These are phyloP conservation scores for Neonectria coccinea DNA, from an alignment of 2,329 filamentous ascomycete genomes.

Conservation along the genomic window DNA sequence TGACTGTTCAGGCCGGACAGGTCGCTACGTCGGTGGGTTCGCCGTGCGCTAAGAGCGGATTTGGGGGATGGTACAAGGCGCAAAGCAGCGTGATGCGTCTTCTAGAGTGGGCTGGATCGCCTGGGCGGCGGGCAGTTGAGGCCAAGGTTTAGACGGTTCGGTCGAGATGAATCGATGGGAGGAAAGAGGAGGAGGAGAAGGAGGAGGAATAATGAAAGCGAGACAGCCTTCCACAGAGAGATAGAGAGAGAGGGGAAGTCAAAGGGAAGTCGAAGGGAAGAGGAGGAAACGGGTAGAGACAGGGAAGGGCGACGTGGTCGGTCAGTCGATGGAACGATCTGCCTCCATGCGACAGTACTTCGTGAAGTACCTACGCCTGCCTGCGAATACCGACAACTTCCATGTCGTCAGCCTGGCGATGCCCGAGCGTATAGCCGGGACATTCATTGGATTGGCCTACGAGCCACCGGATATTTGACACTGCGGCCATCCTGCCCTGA, in stretches of 20 bases:
- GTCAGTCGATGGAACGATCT: slow-evolving; percentile 26
- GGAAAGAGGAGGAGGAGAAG: slow-evolving; percentile 1
- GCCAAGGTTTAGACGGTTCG: neutral
- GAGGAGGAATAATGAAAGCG: neutral
- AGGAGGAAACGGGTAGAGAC: slow-evolving; percentile 8
- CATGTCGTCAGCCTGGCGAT: neutral
- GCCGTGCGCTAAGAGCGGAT: slow-evolving; percentile 28
- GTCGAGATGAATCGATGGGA: neutral
- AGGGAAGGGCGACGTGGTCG: slow-evolving; percentile 14
- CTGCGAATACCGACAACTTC: neutral
- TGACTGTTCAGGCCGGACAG: slow-evolving; percentile 18
- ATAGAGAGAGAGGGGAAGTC: slow-evolving; percentile 16
- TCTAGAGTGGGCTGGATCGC: neutral
- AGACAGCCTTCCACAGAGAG: neutral
- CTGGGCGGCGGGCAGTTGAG: neutral
- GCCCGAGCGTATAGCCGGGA: too few relatives aligned
- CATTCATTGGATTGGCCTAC: neutral
- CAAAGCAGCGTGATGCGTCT: slow-evolving; percentile 5
- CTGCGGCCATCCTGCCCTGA: neutral
- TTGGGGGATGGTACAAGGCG: neutral
- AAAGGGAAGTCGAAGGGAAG: slow-evolving; percentile 12
- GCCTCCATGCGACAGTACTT: neutral
- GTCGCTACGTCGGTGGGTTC: slow-evolving; percentile 28
- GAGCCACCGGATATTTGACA: neutral
- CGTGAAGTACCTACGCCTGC: neutral